Conservation (phyloP, 1,284 basidiomycete species). For the Tilletia caries region DNA sequence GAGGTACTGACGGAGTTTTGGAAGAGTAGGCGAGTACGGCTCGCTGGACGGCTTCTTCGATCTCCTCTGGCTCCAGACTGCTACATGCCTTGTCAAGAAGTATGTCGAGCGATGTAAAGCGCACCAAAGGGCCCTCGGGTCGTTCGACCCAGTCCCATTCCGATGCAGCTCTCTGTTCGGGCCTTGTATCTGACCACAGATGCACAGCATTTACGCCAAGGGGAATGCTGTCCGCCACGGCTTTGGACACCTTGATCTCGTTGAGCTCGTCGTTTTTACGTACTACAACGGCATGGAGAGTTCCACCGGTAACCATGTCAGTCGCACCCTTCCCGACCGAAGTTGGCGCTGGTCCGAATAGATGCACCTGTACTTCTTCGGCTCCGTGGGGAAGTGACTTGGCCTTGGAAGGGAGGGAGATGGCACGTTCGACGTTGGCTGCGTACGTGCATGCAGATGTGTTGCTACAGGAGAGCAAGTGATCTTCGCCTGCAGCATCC, state of each 20-base stretch:
- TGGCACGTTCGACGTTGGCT: conserved; percentile 52
- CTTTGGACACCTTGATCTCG: conserved; percentile 34
- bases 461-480: conserved; percentile 43
- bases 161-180: not conserved
- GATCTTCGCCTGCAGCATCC: conserved; percentile 53
- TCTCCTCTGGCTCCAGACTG: conserved; percentile 29
- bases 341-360: conserved; percentile 25
- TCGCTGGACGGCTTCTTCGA: conserved; percentile 29
- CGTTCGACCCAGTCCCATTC: conserved; percentile 43
- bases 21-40: conserved; percentile 8
- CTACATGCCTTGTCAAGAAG: conserved; percentile 33
- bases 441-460: conserved; percentile 39
- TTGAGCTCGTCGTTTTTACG: conserved; percentile 31
- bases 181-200: not conserved
- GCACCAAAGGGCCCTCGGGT: conserved; percentile 38
- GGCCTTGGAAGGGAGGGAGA: conserved; percentile 24
- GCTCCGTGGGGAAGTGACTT: conserved; percentile 18
- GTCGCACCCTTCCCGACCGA: conserved; percentile 17
- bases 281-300: conserved; percentile 36
- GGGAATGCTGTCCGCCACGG: not conserved
- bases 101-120: conserved; percentile 28
- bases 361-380: conserved; percentile 28
- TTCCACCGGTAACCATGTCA: conserved; percentile 12
- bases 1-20: not conserved
- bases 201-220: not conserved